Conservation (phyloP, 2,329 filamentous ascomycete species). For the Plectosphaerella sp. region DNA sequence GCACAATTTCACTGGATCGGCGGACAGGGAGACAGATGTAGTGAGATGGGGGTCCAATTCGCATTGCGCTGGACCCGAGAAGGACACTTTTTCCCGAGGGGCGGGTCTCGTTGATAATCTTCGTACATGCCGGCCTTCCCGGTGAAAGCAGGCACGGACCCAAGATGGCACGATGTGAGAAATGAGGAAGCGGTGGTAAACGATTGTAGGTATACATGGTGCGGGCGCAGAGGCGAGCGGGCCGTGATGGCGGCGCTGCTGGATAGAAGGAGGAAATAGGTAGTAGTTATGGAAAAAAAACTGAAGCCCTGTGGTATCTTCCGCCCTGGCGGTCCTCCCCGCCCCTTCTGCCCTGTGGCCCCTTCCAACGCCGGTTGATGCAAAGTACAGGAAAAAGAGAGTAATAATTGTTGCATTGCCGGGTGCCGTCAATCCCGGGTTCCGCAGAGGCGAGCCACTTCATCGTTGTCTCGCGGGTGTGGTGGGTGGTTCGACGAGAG, state of each 20-base stretch:
- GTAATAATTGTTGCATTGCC: neutral
- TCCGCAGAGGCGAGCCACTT: neutral
- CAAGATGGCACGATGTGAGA: neutral
- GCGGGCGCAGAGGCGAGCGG: neutral
- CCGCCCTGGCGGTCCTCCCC: neutral
- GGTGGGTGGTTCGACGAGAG: neutral
- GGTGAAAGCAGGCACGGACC: too few species aligned
- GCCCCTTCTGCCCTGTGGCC: neutral
- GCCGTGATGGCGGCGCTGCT: conserved; percentile 1
- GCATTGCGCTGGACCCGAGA: too few species aligned
- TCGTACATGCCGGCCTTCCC: too few species aligned
- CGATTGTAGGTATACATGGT: conserved; percentile 3
- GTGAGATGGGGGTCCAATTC: too few species aligned
- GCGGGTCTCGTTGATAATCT: too few species aligned
- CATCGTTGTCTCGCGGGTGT: neutral
- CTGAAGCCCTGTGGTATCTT: neutral
- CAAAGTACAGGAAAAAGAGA: conserved; percentile 4
- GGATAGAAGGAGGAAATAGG: neutral
- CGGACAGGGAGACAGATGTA: too few species aligned
- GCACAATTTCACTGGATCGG: too few species aligned
- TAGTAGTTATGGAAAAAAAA: neutral
- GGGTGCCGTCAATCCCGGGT: neutral
- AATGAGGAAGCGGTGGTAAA: conserved; percentile 1
- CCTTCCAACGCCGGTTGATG: conserved; percentile 11
- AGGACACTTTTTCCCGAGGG: too few species aligned